Base-by-base conservation (phyloP, 1,139 yeast genomes). In the Lizanozyma gosingica region DNA sequence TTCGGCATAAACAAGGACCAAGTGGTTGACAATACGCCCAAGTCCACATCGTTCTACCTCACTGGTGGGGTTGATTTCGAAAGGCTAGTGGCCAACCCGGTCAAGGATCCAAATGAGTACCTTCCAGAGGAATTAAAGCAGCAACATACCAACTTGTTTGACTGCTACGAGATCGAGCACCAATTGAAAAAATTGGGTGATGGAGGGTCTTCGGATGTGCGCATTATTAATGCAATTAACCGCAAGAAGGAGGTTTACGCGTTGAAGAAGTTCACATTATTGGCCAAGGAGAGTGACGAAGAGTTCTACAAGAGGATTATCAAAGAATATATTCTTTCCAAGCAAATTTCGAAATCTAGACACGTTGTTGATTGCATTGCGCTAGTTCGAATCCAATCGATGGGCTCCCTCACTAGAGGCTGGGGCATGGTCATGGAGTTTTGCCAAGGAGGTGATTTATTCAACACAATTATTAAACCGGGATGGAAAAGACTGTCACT, bases 391-490 rank as follows among this genome's bases (percentile, higher is more conserved):
- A 70, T 82, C 32, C 84, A 80, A 43, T 68, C 81, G 2, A 72
- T 76, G 16, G 65, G 67, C 8, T 65, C 60, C 42, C 58, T 81
- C 45, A 68, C 76, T 2, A 63, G 90, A 48, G 83, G 87, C 3
- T 83, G 94, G 94, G 92, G 90, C 3, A 75, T 83, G 54, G 71
- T 81, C 4, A 64, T 83, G 66, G 87, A 82, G 48, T 72, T 60
- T 45, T 82, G 88, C 52, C 63, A 61, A 18, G 83, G 81, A 18
- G 76, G 67, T 17, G 81, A 76, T 53, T 59, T 76, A 40, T 71
- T 72, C 47, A 62, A 66, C 39, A 52, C 69, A 36, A 66, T 76
- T 22, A 54, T 62, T 36, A 65, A 62, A 44, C 65, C 72, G 1
- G 73, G 71, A 8, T 76, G 80, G 80, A 68, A 65, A 51, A 51